A percentile compares a stretch with the other conserved stretches of the same genome.
Conservation (phyloP, 2,329 filamentous ascomycete species). For the Diplodia mutila region DNA sequence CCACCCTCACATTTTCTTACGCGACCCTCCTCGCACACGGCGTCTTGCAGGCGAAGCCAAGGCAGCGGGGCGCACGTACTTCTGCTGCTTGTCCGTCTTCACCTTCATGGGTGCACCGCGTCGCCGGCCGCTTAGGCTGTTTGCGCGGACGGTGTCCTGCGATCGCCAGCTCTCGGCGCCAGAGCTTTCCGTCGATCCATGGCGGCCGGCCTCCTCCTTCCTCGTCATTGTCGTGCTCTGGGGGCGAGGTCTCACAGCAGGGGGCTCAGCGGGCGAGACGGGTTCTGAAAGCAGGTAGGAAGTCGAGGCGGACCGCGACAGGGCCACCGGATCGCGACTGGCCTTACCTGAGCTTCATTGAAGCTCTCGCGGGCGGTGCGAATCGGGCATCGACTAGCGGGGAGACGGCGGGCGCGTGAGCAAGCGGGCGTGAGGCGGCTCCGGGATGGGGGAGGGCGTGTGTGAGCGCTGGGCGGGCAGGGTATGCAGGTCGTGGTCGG, state of each 20-base stretch:
- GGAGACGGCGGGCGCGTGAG: constrained; percentile 18
- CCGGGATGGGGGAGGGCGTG: constrained; percentile 17
- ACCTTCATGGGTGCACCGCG: constrained; percentile 51
- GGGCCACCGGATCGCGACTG: constrained; percentile 24
- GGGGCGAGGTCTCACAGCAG: constrained; percentile 23
- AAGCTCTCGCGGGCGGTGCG: constrained; percentile 20
- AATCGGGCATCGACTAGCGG: constrained; percentile 24
- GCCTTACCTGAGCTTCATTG: constrained; percentile 26
- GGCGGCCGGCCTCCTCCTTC: constrained; percentile 66
- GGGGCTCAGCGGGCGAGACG: constrained; percentile 25
- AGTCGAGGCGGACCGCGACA: constrained; percentile 25
- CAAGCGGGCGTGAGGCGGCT: constrained; percentile 7
- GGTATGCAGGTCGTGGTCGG: constrained; percentile 22
- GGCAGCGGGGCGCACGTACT: constrained; percentile 45
- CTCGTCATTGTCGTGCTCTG: constrained; percentile 59
- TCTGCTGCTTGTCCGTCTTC: constrained; percentile 59
- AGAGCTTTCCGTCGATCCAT: constrained; percentile 68
- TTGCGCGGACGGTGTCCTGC: constrained; percentile 63
- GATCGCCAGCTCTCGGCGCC: constrained; percentile 70
- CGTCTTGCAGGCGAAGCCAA: constrained; percentile 23
- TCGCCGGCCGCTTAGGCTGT: constrained; percentile 32
- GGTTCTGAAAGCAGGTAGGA: constrained; percentile 27
- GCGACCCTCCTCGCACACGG: constrained; percentile 19
- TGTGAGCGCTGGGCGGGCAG: constrained; percentile 18
- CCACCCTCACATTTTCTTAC: constrained; percentile 30